Evolutionary conservation across 169 alveolate species (phyloP), one percentile per base, ranked within the genome.

Genomic region (Plasmodium gallinaceum): DNA sequence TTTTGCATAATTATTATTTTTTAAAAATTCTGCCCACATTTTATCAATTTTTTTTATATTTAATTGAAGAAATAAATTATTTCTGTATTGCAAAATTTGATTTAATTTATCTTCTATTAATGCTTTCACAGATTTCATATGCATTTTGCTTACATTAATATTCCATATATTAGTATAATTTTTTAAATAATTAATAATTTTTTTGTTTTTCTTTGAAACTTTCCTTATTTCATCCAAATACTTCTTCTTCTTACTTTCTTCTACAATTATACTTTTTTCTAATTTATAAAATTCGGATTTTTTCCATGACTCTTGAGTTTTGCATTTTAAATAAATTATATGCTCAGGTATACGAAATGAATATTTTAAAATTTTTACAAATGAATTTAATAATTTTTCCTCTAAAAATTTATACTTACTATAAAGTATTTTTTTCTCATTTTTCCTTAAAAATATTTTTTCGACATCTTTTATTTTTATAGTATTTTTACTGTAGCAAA

Each of bases 1-100:
- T 26, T 80, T 80, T 14, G 54, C 64, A 60, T 80, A 80, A 46
- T 80, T 80, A 80, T 80, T 65, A 57, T 80, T 69, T 80, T 69
- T 80, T 62, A 80, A 80, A 80, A 80, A 80, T 12, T 65, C 26
- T n/a, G 90, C 90, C 78, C 90, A 80, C 37, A 61, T n/a, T 68
- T 80, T 80, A 46, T 80, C 90, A 51, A 80, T 62, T 22, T 64
- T 66, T 46, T 42, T 65, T 32, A 80, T 52, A 46, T 68, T 80
- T 72, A 68, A 42, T 46, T 80, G 90, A 68, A 66, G 83, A 46
- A 66, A 80, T 54, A 80, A 71, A 57, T 71, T 54, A 45, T 80
- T 66, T 71, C 90, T 42, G 32, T 80, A 46, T 57, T 57, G 57
- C 26, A 80, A 43, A 20, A 65, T 14, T 2, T 71, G 45, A 32